A percentile compares a stretch with the other conserved stretches of the same genome.
Evolutionary conservation across 495 filamentous ascomycete genomes (phyloP).

Genomic region (Haplographium delicatum): DNA sequence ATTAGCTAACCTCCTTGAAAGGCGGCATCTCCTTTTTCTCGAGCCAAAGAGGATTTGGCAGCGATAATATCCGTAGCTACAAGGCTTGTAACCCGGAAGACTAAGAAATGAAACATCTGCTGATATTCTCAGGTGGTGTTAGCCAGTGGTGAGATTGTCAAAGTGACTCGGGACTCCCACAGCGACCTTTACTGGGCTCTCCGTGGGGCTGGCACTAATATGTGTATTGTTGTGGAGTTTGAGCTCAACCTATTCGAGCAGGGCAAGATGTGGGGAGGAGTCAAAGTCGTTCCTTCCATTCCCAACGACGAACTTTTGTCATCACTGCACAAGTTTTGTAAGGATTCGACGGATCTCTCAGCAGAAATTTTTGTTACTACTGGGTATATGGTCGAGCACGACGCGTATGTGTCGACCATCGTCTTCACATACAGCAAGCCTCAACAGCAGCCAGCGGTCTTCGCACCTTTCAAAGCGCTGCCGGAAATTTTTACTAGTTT

Average conservation of each 20-base stretch:
- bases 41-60: too few species aligned
- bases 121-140: neutral
- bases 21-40: too few species aligned
- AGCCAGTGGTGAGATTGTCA: neutral
- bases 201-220: neutral
- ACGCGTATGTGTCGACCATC: neutral
- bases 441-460: neutral
- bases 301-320: neutral
- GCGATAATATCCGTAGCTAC: too few species aligned
- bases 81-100: too few species aligned
- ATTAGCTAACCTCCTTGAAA: too few species aligned
- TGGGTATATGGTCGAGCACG: neutral
- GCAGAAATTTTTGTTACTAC: neutral
- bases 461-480: neutral
- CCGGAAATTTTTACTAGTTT: conserved; percentile 31
- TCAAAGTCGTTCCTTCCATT: neutral
- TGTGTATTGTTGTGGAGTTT: neutral
- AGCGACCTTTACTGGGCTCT: neutral
- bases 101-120: too few species aligned
- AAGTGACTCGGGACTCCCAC: neutral
- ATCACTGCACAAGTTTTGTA: too few species aligned
- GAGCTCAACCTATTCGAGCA: neutral
- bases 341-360: too few species aligned
- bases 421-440: neutral
- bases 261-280: neutral